Evolutionary conservation across 495 filamentous ascomycete species (phyloP).

Genomic region (Cryomyces minteri): DNA sequence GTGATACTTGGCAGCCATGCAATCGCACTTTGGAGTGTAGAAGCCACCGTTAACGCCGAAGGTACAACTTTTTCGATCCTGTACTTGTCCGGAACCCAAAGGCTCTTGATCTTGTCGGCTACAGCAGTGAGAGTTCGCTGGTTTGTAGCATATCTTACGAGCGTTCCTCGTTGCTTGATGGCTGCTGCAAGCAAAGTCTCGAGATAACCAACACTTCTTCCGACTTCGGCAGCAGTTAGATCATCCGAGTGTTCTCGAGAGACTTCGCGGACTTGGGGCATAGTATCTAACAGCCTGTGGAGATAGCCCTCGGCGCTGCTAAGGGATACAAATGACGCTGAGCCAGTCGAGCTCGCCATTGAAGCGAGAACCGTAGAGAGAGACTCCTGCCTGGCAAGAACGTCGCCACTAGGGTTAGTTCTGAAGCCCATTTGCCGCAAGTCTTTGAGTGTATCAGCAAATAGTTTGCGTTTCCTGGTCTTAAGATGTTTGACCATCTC

Average conservation of each 20-base stretch:
- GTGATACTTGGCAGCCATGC: conserved; percentile 9
- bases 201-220: conserved; percentile 58
- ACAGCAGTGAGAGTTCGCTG: conserved; percentile 20
- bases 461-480: conserved; percentile 74
- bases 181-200: conserved; percentile 59
- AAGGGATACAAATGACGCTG: conserved; percentile 1
- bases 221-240: conserved; percentile 56
- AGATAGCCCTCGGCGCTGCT: conserved; percentile 49
- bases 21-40: neutral
- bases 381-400: conserved; percentile 52
- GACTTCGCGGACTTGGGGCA: conserved; percentile 45
- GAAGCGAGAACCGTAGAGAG: conserved; percentile 40
- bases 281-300: conserved; percentile 53
- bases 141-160: conserved; percentile 27
- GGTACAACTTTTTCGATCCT: neutral
- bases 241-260: conserved; percentile 62
- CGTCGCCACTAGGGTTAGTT: conserved; percentile 49
- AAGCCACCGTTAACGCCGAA: neutral
- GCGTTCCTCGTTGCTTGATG: conserved; percentile 43
- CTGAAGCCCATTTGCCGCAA: conserved; percentile 79
- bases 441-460: conserved; percentile 65
- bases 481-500: conserved; percentile 70
- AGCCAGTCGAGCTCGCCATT: conserved; percentile 23
- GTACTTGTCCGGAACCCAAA: neutral
- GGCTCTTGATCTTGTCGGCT: conserved; percentile 18